A percentile compares a stretch with the other conserved stretches of the same genome.
phyloP scores from a whole-genome alignment of 208 protist species.

The Trypanosoma theileri region DNA sequence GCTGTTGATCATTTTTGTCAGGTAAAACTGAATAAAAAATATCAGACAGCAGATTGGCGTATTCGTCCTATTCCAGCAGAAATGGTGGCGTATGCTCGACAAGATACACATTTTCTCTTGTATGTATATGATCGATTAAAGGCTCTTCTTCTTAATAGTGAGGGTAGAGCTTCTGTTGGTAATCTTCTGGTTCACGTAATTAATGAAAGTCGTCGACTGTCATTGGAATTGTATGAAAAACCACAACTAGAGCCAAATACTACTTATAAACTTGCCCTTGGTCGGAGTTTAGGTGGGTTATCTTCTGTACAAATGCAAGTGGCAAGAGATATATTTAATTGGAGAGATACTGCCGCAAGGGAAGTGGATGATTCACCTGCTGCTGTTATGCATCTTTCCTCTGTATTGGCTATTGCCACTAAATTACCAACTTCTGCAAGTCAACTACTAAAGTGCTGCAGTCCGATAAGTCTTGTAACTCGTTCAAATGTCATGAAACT shows the following conservation, averaged over 20 bases:
- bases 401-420: constrained; percentile 77
- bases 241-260: constrained; percentile 68
- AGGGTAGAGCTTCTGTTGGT: constrained; percentile 67
- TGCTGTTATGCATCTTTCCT: constrained; percentile 78
- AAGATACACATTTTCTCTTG: constrained; percentile 98
- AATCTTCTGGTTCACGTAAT: constrained; percentile 90
- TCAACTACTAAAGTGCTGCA: constrained; percentile 72
- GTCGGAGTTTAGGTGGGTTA: constrained; percentile 73
- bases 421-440: constrained; percentile 75
- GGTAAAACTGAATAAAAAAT: constrained; percentile 96
- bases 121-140: constrained; percentile 95
- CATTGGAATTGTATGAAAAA: constrained; percentile 92
- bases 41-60: constrained; percentile 98
- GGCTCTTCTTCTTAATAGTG: constrained; percentile 72
- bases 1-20: constrained; percentile 94
- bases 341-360: constrained; percentile 73
- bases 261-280: constrained; percentile 71
- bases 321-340: constrained; percentile 79
- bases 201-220: constrained; percentile 78
- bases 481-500: constrained; percentile 61
- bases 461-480: constrained; percentile 68
- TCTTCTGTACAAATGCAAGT: constrained; percentile 56
- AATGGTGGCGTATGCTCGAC: constrained; percentile 96
- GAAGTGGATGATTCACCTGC: constrained; percentile 82
- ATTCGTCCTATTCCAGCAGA: constrained; percentile 96